phyloP scores from a whole-genome alignment of 257 asterid species.

The Datura wrightii region DNA sequence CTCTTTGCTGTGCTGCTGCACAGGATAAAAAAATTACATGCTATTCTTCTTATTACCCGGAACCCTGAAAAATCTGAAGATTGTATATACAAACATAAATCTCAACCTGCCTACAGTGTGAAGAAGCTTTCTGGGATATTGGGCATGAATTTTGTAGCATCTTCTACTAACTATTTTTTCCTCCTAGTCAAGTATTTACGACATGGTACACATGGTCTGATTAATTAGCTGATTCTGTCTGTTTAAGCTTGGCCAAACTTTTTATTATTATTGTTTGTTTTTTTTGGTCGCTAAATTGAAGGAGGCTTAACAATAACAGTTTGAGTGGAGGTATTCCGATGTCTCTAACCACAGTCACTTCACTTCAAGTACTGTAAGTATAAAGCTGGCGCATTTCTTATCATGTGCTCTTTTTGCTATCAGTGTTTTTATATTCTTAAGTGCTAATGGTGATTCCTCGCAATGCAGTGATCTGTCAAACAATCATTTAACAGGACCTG shows the following conservation, averaged over 20 bases:
- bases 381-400: constrained; percentile 33
- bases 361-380: constrained; percentile 99
- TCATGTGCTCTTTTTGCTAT: background rate
- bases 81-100: background rate
- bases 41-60: constrained; percentile 5
- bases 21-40: background rate
- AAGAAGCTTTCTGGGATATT: background rate
- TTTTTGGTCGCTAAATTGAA: constrained; percentile 34
- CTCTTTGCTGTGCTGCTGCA: background rate
- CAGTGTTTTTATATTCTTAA: constrained; percentile 25
- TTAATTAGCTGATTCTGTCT: background rate
- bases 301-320: constrained; percentile 97
- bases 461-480: constrained; percentile 89
- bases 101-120: background rate
- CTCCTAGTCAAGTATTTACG: background rate
- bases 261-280: background rate
- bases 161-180: background rate
- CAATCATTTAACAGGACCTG: constrained; percentile 64
- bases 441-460: constrained; percentile 35
- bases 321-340: constrained; percentile 78
- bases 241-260: background rate
- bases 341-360: constrained; percentile 54
- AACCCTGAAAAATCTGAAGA: constrained; percentile 4
- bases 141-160: background rate
- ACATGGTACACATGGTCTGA: background rate